These are phyloP conservation scores for Dendryphion nanum DNA, from an alignment of 2,329 filamentous ascomycete genomes.

Conservation along the genomic window DNA sequence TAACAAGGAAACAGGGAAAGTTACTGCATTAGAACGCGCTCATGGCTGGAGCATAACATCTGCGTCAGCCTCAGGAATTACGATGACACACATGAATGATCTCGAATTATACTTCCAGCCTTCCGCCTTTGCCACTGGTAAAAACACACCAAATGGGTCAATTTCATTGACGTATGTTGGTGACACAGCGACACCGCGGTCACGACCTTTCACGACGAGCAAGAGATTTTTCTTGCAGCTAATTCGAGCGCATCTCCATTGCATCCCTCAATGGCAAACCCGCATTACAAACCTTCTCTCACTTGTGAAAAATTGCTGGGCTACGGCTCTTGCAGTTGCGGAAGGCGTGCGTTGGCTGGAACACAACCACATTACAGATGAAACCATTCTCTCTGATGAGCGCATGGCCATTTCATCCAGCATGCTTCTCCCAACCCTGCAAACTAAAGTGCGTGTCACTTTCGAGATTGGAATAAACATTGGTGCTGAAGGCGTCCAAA, in stretches of 20 bases:
- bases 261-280: constrained; percentile 58
- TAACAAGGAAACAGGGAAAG: constrained; percentile 52
- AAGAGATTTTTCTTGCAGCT: constrained; percentile 74
- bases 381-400: constrained; percentile 64
- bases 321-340: constrained; percentile 59
- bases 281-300: constrained; percentile 58
- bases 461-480: constrained; percentile 55
- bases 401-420: constrained; percentile 61
- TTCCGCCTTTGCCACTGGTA: constrained; percentile 53
- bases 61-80: constrained; percentile 60
- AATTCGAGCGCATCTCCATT: constrained; percentile 66
- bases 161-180: constrained; percentile 73
- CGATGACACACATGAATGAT: constrained; percentile 70
- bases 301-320: constrained; percentile 64
- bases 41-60: constrained; percentile 70
- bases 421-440: constrained; percentile 62
- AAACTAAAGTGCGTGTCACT: constrained; percentile 66
- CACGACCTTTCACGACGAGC: constrained; percentile 60
- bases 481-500: constrained; percentile 46
- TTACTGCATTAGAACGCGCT: constrained; percentile 63
- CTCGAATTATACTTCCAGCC: constrained; percentile 73
- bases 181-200: constrained; percentile 53
- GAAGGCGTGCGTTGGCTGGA: constrained; percentile 62
- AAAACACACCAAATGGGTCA: constrained; percentile 44
- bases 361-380: constrained; percentile 63